Evolutionary conservation across 495 filamentous ascomycete genomes (phyloP), one percentile per base, ranked within the genome.

Genomic region (Neurospora sublineolata): DNA sequence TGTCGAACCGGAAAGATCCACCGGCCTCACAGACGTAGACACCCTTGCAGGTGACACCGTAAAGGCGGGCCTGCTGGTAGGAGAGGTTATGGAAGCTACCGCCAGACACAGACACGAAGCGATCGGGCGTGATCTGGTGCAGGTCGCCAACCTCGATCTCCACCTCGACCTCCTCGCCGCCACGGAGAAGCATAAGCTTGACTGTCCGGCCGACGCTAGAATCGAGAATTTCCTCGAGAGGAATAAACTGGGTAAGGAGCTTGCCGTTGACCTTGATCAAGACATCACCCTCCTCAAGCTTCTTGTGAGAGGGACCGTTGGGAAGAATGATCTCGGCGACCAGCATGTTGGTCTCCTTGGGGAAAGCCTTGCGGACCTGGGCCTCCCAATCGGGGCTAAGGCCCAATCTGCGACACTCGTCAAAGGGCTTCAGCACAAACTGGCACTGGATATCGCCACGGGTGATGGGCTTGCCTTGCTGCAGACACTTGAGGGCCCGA

Each of bases 401-500:
- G 18, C 95, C 95, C 6, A 99, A 85, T 73, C 95, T 88, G 41
- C 94, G 90, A 80, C 96, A 98, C 80, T 99, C 95, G 76, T 99
- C 95, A 76, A 99, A 99, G 0, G 95, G 93, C 78, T 97, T 97
- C 70, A 97, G 87, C 14, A 97, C 85, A 91, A 97, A 99, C 80
- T 98, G 96, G 41, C 92, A 94, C 77, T 99, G 95, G 64, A 99
- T 97, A n/a, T 94, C 97, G 38, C 95, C 95, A 74, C 95, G 86
- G 40, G 90, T 88, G 68, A 99, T 89, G 8, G 88, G 88, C 73
- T 87, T 86, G 36, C 87, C 89, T 70, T 89, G 86, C 76, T 89
- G 91, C 68, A 99, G 91, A 78, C 93, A 97, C 78, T 91, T 84
- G 72, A 99, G 85, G 1, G 96, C 95, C 64, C 95, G 88, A 30